These are phyloP conservation scores for Castanopsis chinensis DNA, from an alignment of 306 rosid genomes.

Conservation along the genomic window DNA sequence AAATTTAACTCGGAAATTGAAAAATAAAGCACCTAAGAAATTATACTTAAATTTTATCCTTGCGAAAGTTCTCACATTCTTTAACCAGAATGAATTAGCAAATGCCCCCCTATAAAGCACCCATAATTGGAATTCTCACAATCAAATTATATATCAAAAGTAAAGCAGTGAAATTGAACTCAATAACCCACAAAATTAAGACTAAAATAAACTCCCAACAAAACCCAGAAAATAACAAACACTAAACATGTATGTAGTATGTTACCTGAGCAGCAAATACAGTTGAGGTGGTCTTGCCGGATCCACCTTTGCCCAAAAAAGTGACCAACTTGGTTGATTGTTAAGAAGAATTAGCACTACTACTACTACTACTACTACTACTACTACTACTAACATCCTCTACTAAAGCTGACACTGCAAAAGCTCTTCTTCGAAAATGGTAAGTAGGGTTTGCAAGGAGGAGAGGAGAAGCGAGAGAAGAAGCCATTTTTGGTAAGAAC, in stretches of 20 bases:
- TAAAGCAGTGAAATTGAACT: neutral
- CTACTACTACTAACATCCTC: conserved; percentile 4
- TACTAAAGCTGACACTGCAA: conserved; percentile 35
- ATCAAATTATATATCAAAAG: neutral
- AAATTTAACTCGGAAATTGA: too few species aligned
- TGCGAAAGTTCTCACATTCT: too few species aligned
- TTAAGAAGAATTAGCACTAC: conserved; percentile 25
- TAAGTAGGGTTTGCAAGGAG: conserved; percentile 17
- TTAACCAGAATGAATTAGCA: too few species aligned
- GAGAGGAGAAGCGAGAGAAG: conserved; percentile 33
- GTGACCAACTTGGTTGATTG: conserved; percentile 60
- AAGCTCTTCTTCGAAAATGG: conserved; percentile 15
- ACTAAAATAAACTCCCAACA: too few species aligned
- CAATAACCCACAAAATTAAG: neutral
- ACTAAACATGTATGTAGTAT: neutral
- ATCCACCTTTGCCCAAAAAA: conserved; percentile 95
- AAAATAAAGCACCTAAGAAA: too few species aligned
- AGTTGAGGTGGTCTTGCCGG: conserved; percentile 89
- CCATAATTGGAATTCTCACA: neutral
- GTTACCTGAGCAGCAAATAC: conserved; percentile 88
- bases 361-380: neutral
- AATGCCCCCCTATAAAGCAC: too few species aligned
- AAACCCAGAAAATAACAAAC: neutral
- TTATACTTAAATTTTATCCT: too few species aligned
- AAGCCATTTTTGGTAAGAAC: conserved; percentile 16